Evolutionary conservation across 495 filamentous ascomycete species (phyloP).

Genomic region (Penicillium salamii): DNA sequence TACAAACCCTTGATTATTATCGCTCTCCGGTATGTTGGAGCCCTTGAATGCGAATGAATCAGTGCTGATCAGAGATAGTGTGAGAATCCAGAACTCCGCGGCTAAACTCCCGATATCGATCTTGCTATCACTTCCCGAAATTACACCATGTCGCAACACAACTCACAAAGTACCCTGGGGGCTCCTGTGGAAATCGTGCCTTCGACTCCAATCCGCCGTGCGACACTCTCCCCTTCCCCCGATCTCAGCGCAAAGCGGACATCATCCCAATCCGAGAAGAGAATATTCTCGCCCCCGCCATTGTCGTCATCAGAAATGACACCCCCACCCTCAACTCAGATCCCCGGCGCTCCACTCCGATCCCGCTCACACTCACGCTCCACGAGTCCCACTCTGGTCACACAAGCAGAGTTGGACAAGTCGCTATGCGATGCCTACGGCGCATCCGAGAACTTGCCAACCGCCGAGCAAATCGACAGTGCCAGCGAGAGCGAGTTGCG

Average conservation of each 20-base stretch:
- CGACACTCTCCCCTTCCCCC: slow-evolving; percentile 42
- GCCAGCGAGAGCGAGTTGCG: slow-evolving; percentile 59
- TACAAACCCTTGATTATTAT: not conserved
- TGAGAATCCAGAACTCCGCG: slow-evolving; percentile 21
- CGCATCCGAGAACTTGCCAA: slow-evolving; percentile 54
- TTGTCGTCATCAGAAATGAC: slow-evolving; percentile 56
- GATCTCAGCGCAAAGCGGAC: slow-evolving; percentile 33
- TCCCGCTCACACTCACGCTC: slow-evolving; percentile 38
- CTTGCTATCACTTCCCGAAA: slow-evolving; percentile 1
- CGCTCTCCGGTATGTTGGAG: slow-evolving; percentile 33
- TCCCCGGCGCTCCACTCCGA: slow-evolving; percentile 42
- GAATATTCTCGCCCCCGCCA: slow-evolving; percentile 38
- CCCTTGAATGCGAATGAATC: not conserved
- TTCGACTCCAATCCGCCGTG: slow-evolving; percentile 33
- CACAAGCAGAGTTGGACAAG: slow-evolving; percentile 57
- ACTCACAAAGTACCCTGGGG: slow-evolving; percentile 39
- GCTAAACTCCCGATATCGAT: slow-evolving; percentile 11
- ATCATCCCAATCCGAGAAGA: slow-evolving; percentile 32
- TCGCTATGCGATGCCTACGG: slow-evolving; percentile 50
- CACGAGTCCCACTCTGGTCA: slow-evolving; percentile 44
- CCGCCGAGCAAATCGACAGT: slow-evolving; percentile 60
- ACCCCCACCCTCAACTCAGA: slow-evolving; percentile 72
- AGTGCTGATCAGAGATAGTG: slow-evolving; percentile 22
- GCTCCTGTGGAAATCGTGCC: slow-evolving; percentile 42
- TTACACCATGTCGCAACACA: slow-evolving; percentile 40